Percentiles rank a stretch among this genome's conserved stretches.
Evolutionary conservation across 805 yeast species (phyloP).

Genomic region (Candida broadrunensis): DNA sequence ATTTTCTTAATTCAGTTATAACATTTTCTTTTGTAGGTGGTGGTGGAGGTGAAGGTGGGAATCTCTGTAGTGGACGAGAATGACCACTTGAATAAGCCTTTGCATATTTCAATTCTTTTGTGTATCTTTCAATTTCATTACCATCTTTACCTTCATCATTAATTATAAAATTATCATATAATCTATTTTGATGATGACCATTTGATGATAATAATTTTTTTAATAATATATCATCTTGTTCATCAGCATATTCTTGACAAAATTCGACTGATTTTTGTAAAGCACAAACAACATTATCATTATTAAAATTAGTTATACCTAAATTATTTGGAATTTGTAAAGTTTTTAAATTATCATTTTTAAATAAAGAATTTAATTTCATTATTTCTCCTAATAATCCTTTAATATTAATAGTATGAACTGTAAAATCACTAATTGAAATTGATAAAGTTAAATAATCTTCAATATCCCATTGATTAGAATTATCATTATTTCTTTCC

Average conservation of each 20-base stretch:
- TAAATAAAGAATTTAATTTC: constrained; percentile 7
- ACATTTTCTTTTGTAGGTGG: no score
- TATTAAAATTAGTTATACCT: constrained; percentile 11
- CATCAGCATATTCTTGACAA: constrained; percentile 27
- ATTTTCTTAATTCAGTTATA: no score
- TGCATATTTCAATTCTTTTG: neutral
- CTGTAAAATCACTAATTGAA: constrained; percentile 37
- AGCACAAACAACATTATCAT: constrained; percentile 29
- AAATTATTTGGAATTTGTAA: neutral
- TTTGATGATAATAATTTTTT: neutral
- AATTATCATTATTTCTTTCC: constrained; percentile 1
- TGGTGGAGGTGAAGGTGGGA: no score
- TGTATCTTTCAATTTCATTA: neutral
- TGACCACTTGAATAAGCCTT: no score
- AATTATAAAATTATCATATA: neutral
- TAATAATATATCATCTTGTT: neutral
- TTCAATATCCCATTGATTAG: constrained; percentile 7
- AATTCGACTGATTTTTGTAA: constrained; percentile 20
- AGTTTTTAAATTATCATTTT: neutral
- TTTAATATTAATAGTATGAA: constrained; percentile 29
- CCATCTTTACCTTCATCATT: neutral
- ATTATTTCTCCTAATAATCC: constrained; percentile 21
- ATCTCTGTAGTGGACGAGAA: no score
- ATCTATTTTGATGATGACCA: neutral
- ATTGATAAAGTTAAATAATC: constrained; percentile 31